These are phyloP conservation scores for Yarrowia divulgata DNA, from an alignment of 805 yeast genomes.

Conservation along the genomic window DNA sequence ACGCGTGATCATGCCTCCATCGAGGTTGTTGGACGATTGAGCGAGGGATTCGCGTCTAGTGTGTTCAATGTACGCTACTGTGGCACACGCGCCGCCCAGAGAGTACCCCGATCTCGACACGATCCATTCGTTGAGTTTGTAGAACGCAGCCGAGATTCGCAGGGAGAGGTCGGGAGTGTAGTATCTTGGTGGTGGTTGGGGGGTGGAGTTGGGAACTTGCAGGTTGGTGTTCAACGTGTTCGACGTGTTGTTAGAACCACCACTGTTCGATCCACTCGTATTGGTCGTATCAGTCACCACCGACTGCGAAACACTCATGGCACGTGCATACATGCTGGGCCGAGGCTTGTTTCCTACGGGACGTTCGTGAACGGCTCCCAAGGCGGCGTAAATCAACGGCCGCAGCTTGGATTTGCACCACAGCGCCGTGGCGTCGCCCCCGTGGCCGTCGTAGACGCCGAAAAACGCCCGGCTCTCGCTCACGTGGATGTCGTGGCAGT, in stretches of 20 bases:
- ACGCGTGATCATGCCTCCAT: neutral
- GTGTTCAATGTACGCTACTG: slow-evolving; percentile 30
- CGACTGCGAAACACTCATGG: slow-evolving; percentile 7
- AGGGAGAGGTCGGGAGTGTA: slow-evolving; percentile 26
- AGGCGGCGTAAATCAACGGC: slow-evolving; percentile 21
- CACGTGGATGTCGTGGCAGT: slow-evolving; percentile 26
- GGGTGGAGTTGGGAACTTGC: neutral
- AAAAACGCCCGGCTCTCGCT: slow-evolving; percentile 23
- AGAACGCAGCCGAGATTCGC: slow-evolving; percentile 27
- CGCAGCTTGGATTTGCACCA: slow-evolving; percentile 36
- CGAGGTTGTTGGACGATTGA: slow-evolving; percentile 14
- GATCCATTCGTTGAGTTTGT: slow-evolving; percentile 33
- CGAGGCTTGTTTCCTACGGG: slow-evolving; percentile 19
- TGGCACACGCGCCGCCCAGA: slow-evolving; percentile 28
- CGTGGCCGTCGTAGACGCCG: slow-evolving; percentile 37
- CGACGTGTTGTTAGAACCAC: too few species aligned
- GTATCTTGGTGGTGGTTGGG: neutral
- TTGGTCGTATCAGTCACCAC: slow-evolving; percentile 7
- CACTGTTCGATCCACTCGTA: too few species aligned
- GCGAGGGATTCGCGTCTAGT: slow-evolving; percentile 16
- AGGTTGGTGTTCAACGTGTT: neutral
- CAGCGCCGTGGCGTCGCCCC: slow-evolving; percentile 27
- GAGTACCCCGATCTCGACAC: slow-evolving; percentile 19
- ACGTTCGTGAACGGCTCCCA: slow-evolving; percentile 13
- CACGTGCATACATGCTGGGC: slow-evolving; percentile 25